A percentile compares a stretch with the other conserved stretches of the same genome.
Evolutionary conservation across 345 rosid genomes (phyloP).

Genomic region (Anastatica hierochuntica): DNA sequence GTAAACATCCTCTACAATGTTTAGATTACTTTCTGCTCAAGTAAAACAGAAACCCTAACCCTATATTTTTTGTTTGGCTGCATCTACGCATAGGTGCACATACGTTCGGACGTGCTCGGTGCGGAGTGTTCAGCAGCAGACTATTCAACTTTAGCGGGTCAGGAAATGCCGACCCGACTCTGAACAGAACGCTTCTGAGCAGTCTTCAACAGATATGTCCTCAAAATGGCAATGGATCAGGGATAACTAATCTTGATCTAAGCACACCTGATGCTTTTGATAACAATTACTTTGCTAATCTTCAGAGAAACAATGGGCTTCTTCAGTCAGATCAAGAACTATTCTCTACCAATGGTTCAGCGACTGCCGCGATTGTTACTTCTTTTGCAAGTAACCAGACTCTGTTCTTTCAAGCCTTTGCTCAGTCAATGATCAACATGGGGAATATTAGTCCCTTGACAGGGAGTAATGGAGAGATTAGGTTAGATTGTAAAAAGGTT

Average conservation of each 20-base stretch:
- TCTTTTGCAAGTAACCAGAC: constrained; percentile 32
- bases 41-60: not conserved
- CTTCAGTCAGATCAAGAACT: constrained; percentile 54
- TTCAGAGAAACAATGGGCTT: constrained; percentile 32
- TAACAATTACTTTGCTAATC: constrained; percentile 42
- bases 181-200: constrained; percentile 35
- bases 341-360: constrained; percentile 40
- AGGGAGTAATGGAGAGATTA: constrained; percentile 46
- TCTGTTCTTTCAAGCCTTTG: constrained; percentile 47
- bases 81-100: constrained; percentile 42
- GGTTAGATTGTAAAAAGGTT: constrained; percentile 41
- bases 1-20: constrained; percentile 1
- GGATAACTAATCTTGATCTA: constrained; percentile 34
- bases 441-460: constrained; percentile 46
- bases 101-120: constrained; percentile 53
- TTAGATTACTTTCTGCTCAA: not conserved
- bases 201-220: constrained; percentile 41
- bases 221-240: constrained; percentile 31
- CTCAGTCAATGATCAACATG: constrained; percentile 50
- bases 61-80: not conserved
- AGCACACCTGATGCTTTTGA: constrained; percentile 44
- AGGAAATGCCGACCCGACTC: constrained; percentile 38
- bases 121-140: constrained; percentile 24
- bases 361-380: constrained; percentile 32
- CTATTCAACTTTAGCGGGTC: constrained; percentile 38